phyloP scores from a whole-genome alignment of 345 rosid genomes.

The Rhizophora mangle region DNA sequence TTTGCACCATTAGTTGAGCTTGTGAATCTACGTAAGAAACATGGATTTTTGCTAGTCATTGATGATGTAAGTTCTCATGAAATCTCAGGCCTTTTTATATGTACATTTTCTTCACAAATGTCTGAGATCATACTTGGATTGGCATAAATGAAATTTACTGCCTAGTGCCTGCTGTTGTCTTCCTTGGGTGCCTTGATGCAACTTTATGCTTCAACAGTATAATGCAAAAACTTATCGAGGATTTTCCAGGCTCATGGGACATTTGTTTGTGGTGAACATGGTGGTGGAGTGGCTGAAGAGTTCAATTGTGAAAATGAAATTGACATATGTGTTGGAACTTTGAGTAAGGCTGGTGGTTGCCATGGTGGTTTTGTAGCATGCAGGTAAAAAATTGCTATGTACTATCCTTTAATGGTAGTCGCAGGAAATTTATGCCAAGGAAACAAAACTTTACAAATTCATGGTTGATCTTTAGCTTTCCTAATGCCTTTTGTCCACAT shows the following conservation, averaged over 20 bases:
- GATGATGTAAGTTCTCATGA: slow-evolving; percentile 71
- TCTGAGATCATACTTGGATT: not conserved
- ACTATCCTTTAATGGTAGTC: not conserved
- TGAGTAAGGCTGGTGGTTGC: slow-evolving; percentile 98
- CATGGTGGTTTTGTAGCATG: slow-evolving; percentile 96
- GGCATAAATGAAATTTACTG: not conserved
- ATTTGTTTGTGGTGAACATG: slow-evolving; percentile 85
- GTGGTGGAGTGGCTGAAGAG: slow-evolving; percentile 90
- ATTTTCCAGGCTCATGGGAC: slow-evolving; percentile 88
- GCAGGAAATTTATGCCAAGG: not conserved
- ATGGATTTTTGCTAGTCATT: slow-evolving; percentile 74
- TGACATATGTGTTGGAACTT: slow-evolving; percentile 84
- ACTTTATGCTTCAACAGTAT: not conserved
- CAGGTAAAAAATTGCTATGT: slow-evolving; percentile 46
- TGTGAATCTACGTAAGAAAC: slow-evolving; percentile 60
- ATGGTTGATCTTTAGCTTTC: not conserved
- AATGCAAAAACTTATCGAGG: slow-evolving; percentile 10
- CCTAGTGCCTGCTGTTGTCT: not conserved
- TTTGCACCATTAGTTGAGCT: slow-evolving; percentile 92
- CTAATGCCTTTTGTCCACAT: not conserved
- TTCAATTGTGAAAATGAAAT: slow-evolving; percentile 76
- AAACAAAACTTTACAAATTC: not conserved
- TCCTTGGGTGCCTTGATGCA: slow-evolving; percentile 1
- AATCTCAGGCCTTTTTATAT: not conserved
- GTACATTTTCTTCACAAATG: not conserved